Conservation (phyloP, 2,329 filamentous ascomycete genomes). For the Gnomoniopsis smithogilvyi region DNA sequence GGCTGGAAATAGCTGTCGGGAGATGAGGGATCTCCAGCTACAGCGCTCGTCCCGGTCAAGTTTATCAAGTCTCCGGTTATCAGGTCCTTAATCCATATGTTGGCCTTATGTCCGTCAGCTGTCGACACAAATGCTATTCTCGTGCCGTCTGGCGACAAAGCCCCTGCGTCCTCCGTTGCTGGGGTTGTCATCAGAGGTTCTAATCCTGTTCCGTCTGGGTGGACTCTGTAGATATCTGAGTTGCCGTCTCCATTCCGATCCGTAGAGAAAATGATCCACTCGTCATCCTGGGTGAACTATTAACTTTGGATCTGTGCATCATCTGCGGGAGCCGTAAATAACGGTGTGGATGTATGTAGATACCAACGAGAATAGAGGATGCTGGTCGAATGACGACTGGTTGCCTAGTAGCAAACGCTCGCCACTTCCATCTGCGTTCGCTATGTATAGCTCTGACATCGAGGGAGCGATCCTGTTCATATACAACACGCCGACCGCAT, state of each 20-base stretch:
- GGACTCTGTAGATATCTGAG: slow-evolving; percentile 37
- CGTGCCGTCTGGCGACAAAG: slow-evolving; percentile 34
- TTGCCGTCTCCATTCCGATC: slow-evolving; percentile 39
- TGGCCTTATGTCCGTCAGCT: slow-evolving; percentile 30
- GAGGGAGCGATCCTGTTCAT: slow-evolving; percentile 22
- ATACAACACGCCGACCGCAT: slow-evolving; percentile 14
- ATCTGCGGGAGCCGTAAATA: neutral
- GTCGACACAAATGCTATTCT: slow-evolving; percentile 37
- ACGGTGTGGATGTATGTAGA: neutral
- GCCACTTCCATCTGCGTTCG: slow-evolving; percentile 36
- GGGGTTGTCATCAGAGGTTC: slow-evolving; percentile 30
- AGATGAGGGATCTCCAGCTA: slow-evolving; percentile 23
- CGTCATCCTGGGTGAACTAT: slow-evolving; percentile 24
- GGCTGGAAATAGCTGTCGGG: slow-evolving; percentile 37
- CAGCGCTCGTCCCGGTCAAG: slow-evolving; percentile 30
- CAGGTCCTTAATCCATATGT: slow-evolving; percentile 37
- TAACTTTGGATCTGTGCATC: neutral
- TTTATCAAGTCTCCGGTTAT: slow-evolving; percentile 28
- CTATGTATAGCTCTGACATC: slow-evolving; percentile 23
- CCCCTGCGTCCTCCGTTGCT: slow-evolving; percentile 33
- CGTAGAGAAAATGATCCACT: slow-evolving; percentile 39
- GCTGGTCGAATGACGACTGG: slow-evolving; percentile 33
- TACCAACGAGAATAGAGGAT: slow-evolving; percentile 31
- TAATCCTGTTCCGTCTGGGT: slow-evolving; percentile 31
- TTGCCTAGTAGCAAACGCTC: slow-evolving; percentile 30